Evolutionary conservation across 139 green algal genomes (phyloP), one percentile per base, ranked within the genome.

Genomic region (Coelastrella sp.): DNA sequence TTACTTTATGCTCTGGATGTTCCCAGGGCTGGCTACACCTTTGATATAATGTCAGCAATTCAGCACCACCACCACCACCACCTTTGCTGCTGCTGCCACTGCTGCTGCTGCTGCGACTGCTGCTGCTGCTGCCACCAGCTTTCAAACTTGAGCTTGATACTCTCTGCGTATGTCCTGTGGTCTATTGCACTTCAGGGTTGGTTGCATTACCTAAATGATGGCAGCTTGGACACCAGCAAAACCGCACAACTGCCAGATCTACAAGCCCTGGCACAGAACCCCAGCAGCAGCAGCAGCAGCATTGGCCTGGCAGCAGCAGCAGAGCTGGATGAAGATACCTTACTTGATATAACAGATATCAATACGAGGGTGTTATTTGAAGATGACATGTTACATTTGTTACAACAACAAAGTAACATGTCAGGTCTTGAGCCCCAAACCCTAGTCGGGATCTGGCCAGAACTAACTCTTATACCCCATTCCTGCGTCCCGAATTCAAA

Each of bases 391-490:
- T 14, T 13, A 47, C 8, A 20, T n/a, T 23, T 76, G 68, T 22
- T 22, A n/a, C 68, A 76, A 22, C 68, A 76, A 22, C 17, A 76
- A 22, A 76, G 6, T 32, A 22, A 17, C 57, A 64, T 22, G 54
- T 58, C 81, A 77, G 14, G 13, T 65, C 82, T 22, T 10, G 80
- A 75, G n/a, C 77, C 74, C 4, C 16, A 57, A 7, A 88, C 57
- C 56, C 22, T 90, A 17, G 22, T 93, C 75, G 91, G 91, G 16
- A 56, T 93, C 60, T 93, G 91, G 91, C 91, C 91, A 14, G 88
- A 86, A 32, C 56, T 83, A 10, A 23, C 76, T 7, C 61, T 92
- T 78, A 84, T 93, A 5, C 89, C 85, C 20, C 91, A 93, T 80
- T 89, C 76, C 88, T 93, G 91, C 91, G 32, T 32, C 10, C 91